Evolutionary conservation across 2,329 filamentous ascomycete species (phyloP).

Genomic region (Penicillium decumbens): DNA sequence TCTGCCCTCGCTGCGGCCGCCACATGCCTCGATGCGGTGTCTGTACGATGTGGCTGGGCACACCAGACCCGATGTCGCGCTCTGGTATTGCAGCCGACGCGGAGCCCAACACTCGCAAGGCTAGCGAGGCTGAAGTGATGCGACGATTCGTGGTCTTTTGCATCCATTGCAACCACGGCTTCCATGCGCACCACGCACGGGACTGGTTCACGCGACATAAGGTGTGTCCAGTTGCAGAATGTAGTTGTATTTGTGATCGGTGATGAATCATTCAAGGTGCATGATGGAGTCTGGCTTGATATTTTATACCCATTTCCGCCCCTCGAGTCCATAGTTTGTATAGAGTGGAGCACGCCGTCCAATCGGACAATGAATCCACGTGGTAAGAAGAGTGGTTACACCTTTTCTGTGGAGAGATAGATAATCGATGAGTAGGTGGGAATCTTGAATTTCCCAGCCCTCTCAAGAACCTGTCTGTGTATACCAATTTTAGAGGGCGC

Average conservation of each 20-base stretch:
- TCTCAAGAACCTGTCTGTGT: too few species aligned
- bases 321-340: background rate
- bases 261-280: conserved; percentile 12
- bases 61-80: conserved; percentile 50
- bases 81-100: conserved; percentile 35
- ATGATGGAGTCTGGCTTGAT: background rate
- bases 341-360: background rate
- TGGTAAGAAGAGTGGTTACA: too few species aligned
- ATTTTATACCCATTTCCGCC: background rate
- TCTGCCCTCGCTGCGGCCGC: conserved; percentile 58
- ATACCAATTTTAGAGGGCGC: too few species aligned
- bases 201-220: conserved; percentile 53
- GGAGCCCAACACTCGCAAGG: conserved; percentile 22
- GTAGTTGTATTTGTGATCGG: conserved; percentile 40
- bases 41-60: conserved; percentile 59
- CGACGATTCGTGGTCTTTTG: conserved; percentile 57
- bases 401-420: too few species aligned
- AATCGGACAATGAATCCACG: background rate
- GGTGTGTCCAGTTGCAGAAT: conserved; percentile 40
- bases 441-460: too few species aligned
- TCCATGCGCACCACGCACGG: conserved; percentile 59
- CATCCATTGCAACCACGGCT: conserved; percentile 60
- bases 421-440: too few species aligned
- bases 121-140: conserved; percentile 45
- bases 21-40: conserved; percentile 61